These are phyloP conservation scores for Fusarium verticillioides DNA, from an alignment of 2,329 filamentous ascomycete genomes.

Conservation along the genomic window DNA sequence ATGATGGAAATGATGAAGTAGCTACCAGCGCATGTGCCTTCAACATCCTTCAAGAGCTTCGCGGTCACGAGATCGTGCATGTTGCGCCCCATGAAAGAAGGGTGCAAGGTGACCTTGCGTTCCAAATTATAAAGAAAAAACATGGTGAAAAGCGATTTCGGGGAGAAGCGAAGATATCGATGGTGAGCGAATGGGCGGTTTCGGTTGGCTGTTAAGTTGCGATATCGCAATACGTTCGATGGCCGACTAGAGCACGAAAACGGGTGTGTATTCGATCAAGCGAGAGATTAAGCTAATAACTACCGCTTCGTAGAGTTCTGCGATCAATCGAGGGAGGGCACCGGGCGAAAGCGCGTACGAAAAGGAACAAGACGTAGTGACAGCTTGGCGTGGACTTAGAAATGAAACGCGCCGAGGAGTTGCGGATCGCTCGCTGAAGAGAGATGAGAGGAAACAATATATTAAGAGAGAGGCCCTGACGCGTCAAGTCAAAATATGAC, in stretches of 20 bases:
- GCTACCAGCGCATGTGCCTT: conserved; percentile 93
- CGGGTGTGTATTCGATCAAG: background rate
- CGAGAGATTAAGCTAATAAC: conserved; percentile 1
- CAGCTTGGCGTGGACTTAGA: conserved; percentile 4
- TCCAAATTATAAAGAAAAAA: conserved; percentile 99
- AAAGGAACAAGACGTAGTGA: conserved; percentile 6
- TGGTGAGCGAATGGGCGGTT: conserved; percentile 2
- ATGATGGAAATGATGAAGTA: conserved; percentile 99
- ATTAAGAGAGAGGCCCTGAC: conserved; percentile 13
- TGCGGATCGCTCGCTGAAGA: background rate
- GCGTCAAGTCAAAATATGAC: conserved; percentile 35
- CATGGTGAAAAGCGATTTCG: conserved; percentile 64
- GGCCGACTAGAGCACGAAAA: background rate
- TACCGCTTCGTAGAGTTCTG: conserved; percentile 1
- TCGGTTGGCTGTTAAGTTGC: conserved; percentile 1
- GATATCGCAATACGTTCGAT: conserved; percentile 1
- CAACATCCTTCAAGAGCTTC: conserved; percentile 90
- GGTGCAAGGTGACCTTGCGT: conserved; percentile 92
- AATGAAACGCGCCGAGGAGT: conserved; percentile 15
- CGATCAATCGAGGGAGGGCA: conserved; percentile 11
- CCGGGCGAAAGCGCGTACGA: conserved; percentile 13
- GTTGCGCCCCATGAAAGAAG: conserved; percentile 94
- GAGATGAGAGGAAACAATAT: conserved; percentile 4
- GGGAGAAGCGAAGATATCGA: conserved; percentile 18
- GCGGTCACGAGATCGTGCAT: conserved; percentile 92